A percentile compares a stretch with the other conserved stretches of the same genome.
These are phyloP conservation scores for Mortierella sp. DNA, from an alignment of 371 early-diverging fungal genomes.

Conservation along the genomic window DNA sequence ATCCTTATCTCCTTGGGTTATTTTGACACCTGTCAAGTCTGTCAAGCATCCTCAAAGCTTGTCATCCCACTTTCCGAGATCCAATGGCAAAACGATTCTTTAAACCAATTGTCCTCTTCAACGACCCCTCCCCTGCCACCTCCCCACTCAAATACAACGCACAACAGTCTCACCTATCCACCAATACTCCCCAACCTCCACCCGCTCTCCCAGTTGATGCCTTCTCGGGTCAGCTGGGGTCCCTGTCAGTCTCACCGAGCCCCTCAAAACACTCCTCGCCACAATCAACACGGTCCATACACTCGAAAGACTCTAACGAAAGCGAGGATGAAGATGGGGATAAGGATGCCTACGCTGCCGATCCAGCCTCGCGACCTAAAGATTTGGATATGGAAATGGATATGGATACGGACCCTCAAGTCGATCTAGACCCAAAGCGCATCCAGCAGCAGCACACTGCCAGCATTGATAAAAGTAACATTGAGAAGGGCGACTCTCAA, in stretches of 20 bases:
- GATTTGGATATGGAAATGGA: conserved; percentile 29
- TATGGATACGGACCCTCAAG: conserved; percentile 13
- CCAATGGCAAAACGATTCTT: conserved; percentile 11
- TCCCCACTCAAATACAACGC: neutral
- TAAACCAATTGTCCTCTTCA: conserved; percentile 25
- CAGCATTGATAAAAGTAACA: neutral
- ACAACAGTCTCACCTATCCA: neutral
- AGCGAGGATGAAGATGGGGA: neutral
- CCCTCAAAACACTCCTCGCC: neutral
- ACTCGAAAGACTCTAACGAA: neutral
- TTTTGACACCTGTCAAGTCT: conserved; percentile 14
- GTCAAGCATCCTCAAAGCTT: conserved; percentile 7
- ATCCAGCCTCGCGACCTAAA: neutral
- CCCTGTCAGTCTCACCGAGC: neutral
- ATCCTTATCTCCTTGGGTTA: neutral
- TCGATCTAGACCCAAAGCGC: too few relatives aligned
- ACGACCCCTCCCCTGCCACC: neutral
- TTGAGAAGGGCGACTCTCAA: neutral
- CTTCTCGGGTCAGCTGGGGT: too few relatives aligned
- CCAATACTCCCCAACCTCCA: neutral
- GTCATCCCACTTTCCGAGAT: neutral
- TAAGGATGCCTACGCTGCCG: neutral
- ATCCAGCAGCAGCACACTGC: neutral
- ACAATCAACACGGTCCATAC: neutral
- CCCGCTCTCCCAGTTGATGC: too few relatives aligned